Base-by-base conservation (phyloP, 2,329 filamentous ascomycete species). In the Aspergillus ibericus region DNA sequence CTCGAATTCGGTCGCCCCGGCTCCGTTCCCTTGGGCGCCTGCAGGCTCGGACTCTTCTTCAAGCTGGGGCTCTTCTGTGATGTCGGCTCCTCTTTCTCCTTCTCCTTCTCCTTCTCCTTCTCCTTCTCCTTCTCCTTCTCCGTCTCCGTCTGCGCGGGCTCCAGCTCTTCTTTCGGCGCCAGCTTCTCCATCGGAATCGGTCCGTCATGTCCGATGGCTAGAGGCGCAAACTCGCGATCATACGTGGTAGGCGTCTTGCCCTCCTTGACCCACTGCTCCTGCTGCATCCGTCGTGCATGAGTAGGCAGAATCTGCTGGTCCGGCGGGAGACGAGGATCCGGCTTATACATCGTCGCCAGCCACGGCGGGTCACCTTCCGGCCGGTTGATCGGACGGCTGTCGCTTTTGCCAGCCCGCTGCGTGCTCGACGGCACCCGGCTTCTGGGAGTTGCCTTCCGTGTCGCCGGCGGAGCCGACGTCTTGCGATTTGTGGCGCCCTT, bases 241-340 rank as follows among this genome's bases (percentile, higher is more conserved):
- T 96, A 97, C 25, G 89, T 83, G 59, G 86, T 91, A 3, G 92
- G 92, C 63, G 91, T 90, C 64, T 91, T 92, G 63, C 93, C 93
- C 74, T 97, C 91, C 67, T 88, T 90, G 76, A 96, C 92, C 93
- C 92, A 97, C 74, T 93, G 91, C 75, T 97, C 92, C 78, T 97
- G 93, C 74, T 95, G 91, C 75, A 98, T 83, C 56, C 91, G 85
- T 69, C 89, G 92, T 12, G 95, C 95, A 62, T 98, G 92, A 0
- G 95, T 98, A 0, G 95, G 95, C 10, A 99, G 85, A 54, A 99
- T 87, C 72, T 99, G 95, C 75, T 99, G 91, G 62, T 99, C 95
- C 0, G 92, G 95, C 5, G 95, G 95, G 34, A 99, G 81, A 60
- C 92, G 88, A 29, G 95, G 95, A 72, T 99, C 95, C 0, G 95